Conservation (phyloP, 208 protist genomes). For the Acanthamoeba healyi region DNA sequence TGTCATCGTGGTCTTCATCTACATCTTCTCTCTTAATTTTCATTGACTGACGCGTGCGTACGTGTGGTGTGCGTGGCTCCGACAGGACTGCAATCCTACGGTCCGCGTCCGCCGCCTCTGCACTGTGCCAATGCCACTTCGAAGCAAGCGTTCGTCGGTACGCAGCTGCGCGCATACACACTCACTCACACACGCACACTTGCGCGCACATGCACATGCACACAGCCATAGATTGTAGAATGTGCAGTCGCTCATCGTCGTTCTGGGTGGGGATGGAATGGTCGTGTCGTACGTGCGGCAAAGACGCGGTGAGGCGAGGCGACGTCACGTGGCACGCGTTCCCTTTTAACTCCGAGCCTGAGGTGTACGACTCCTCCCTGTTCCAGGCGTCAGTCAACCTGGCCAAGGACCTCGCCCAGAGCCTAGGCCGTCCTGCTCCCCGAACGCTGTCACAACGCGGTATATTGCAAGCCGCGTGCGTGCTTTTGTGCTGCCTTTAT, state of each 20-base stretch:
- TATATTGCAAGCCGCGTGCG: too few species aligned
- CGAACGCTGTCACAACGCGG: constrained; percentile 71
- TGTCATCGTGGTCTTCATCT: background rate
- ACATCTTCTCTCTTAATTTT: too few species aligned
- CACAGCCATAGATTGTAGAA: too few species aligned
- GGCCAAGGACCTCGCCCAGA: constrained; percentile 5
- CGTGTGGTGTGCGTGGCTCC: too few species aligned
- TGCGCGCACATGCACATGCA: background rate
- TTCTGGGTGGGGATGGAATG: too few species aligned
- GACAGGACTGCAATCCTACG: constrained; percentile 24
- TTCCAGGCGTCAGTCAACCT: constrained; percentile 51
- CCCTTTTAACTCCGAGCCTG: constrained; percentile 53
- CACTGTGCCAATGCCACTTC: background rate
- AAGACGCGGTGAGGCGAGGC: constrained; percentile 42
- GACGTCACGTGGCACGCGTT: constrained; percentile 60
- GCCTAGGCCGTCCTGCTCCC: constrained; percentile 40
- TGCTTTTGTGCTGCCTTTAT: too few species aligned
- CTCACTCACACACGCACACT: background rate
- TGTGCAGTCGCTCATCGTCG: too few species aligned
- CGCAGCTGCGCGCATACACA: background rate
- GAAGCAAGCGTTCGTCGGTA: constrained; percentile 2
- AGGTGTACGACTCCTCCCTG: constrained; percentile 27
- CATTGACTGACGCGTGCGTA: too few species aligned
- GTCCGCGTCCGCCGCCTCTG: constrained; percentile 5
- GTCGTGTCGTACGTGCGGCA: background rate